Conservation (phyloP, 345 rosid genomes). For the Mercurialis annua region DNA sequence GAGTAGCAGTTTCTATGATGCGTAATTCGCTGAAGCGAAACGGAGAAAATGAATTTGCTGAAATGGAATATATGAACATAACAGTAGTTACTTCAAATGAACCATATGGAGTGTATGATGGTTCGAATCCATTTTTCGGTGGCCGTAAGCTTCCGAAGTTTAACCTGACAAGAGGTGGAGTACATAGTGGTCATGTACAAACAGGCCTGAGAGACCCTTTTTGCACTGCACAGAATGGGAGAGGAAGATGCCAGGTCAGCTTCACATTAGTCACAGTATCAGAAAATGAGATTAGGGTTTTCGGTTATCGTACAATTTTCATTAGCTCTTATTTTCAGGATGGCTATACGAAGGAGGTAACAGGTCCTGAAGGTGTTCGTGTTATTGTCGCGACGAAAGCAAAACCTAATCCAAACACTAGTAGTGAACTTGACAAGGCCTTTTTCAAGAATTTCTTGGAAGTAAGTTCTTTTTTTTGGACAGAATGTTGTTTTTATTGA, state of each 20-base stretch:
- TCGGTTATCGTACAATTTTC: too few relatives aligned
- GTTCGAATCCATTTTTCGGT: constrained; percentile 80
- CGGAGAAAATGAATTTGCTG: constrained; percentile 73
- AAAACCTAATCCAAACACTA: constrained; percentile 45
- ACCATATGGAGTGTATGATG: constrained; percentile 66
- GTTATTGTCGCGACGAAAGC: constrained; percentile 79
- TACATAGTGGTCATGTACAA: constrained; percentile 92
- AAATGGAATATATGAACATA: constrained; percentile 82
- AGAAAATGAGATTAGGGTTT: too few relatives aligned
- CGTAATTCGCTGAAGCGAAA: constrained; percentile 28
- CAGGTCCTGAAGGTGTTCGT: constrained; percentile 55
- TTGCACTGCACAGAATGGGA: constrained; percentile 48
- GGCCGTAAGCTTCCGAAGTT: constrained; percentile 58
- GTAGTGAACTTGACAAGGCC: constrained; percentile 53
- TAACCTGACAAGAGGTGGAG: constrained; percentile 49
- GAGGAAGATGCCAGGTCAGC: constrained; percentile 78
- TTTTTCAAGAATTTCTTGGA: constrained; percentile 76
- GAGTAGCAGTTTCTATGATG: constrained; percentile 81
- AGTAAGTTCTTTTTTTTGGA: constrained; percentile 40
- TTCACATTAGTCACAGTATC: neutral
- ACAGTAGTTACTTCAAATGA: constrained; percentile 78
- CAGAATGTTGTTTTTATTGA: neutral
- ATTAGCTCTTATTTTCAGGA: constrained; percentile 51
- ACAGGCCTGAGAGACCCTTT: constrained; percentile 61
- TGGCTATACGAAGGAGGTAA: constrained; percentile 68